Evolutionary conservation across 306 rosid genomes (phyloP).

Genomic region (Cicer pinnatifidum): DNA sequence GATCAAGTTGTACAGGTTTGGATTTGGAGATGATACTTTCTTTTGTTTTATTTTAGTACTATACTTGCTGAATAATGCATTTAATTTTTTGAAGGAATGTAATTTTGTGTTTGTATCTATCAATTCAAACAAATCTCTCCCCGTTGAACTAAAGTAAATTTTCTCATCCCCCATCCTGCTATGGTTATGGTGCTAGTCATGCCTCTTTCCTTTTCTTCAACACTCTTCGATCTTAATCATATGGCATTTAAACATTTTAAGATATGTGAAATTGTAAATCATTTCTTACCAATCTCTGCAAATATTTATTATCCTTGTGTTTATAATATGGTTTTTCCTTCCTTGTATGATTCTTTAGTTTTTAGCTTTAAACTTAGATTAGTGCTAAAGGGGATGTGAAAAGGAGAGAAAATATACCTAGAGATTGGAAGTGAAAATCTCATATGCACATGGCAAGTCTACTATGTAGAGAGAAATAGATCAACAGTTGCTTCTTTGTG

Average conservation of each 20-base stretch:
- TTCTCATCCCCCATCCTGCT: conserved; percentile 6
- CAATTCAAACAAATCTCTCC: conserved; percentile 18
- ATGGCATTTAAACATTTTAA: conserved; percentile 23
- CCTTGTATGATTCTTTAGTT: background rate
- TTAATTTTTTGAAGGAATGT: background rate
- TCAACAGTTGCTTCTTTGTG: background rate
- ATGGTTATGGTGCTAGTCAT: conserved; percentile 1
- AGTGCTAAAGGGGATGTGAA: background rate
- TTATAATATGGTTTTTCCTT: background rate
- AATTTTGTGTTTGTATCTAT: conserved; percentile 25
- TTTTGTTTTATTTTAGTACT: conserved; percentile 33
- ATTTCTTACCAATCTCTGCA: background rate
- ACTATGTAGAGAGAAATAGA: background rate
- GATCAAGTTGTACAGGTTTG: conserved; percentile 85
- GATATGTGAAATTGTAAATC: conserved; percentile 9
- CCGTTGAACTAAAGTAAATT: conserved; percentile 13
- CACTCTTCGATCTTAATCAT: background rate
- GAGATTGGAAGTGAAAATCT: background rate
- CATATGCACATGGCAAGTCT: background rate
- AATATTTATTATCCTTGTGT: background rate
- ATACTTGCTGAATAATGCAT: conserved; percentile 28
- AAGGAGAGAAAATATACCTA: background rate
- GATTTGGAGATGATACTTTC: background rate
- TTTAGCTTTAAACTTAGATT: background rate
- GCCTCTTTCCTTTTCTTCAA: conserved; percentile 4